Base-by-base conservation (phyloP, 345 rosid species). In the Atalantia buxifolia region DNA sequence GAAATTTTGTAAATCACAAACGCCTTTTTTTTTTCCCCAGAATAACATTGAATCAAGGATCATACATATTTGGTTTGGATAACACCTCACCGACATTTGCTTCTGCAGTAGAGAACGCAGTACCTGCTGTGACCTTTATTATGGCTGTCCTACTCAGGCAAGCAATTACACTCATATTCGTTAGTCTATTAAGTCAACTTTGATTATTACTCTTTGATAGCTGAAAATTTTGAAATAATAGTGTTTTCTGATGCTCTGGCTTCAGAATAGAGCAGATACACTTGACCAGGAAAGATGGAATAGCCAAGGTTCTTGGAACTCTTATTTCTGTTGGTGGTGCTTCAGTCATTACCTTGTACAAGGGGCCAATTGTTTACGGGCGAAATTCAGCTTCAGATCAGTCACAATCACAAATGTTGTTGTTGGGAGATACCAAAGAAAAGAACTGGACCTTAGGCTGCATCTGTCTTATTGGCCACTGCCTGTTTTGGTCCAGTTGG, bases 401-500 rank as follows among this genome's bases (percentile, higher is more conserved):
- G 65, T 57, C 82, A 31, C n/a, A n/a, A 65, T 57, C 82, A 31
- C 19, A 59, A n/a, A 22, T 64, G 28, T 38, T 61, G 2, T 60
- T 71, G 22, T 62, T 81, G 30, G 88, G 80, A 72, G 80, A 85
- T 78, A 85, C 83, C 53, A 66, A 79, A 78, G 87, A 72, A 30
- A 91, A 87, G 85, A 85, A 81, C 76, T 92, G 95, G 97, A 81
- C 88, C 27, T 71, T 90, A 50, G 98, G 98, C 22, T 35, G 36
- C 36, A 35, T 35, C 36, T 35, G 36, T 35, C 36, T 35, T 35
- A 35, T 35, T 35, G 98, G 98, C 22, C 97, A 92, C 71, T 91
- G 94, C 83, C 83, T 94, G 24, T 90, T 92, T n/a, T 94, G 98
- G 98, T 90, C 98, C 24, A 79, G 87, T 79, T 94, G 98, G 97